Percentiles rank a stretch among this genome's conserved stretches.
Conservation (phyloP, 129 eudicot species). For the Lonicera japonica region DNA sequence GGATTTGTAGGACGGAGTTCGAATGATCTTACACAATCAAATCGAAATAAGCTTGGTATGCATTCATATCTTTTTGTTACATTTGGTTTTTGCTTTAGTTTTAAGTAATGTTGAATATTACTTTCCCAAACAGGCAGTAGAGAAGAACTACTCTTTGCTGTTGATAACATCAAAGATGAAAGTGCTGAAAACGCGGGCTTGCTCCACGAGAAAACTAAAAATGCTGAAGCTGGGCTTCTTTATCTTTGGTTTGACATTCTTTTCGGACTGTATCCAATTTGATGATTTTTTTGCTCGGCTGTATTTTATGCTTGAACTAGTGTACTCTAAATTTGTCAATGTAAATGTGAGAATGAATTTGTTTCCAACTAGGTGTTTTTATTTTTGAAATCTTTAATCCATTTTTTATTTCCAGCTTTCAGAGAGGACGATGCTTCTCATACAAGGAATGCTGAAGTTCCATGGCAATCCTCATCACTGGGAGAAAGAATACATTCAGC, state of each 20-base stretch:
- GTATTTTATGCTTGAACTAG: too few species aligned
- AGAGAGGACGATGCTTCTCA: constrained; percentile 30
- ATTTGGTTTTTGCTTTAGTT: not conserved
- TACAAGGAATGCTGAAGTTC: constrained; percentile 42
- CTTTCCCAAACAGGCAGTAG: constrained; percentile 50
- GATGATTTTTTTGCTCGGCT: too few species aligned
- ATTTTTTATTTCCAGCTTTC: constrained; percentile 21
- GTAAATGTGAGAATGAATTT: not conserved
- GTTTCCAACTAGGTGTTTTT: not conserved
- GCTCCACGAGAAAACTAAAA: constrained; percentile 16
- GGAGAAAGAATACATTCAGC: constrained; percentile 30
- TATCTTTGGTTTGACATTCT: too few species aligned
- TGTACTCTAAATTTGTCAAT: not conserved
- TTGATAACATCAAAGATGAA: constrained; percentile 42
- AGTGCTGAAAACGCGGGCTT: constrained; percentile 28
- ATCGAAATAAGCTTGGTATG: constrained; percentile 62
- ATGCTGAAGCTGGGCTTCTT: constrained; percentile 4
- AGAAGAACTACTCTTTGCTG: constrained; percentile 49
- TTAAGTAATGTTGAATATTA: constrained; percentile 2
- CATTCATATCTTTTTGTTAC: not conserved
- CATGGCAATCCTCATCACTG: constrained; percentile 54
- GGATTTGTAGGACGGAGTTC: constrained; percentile 53
- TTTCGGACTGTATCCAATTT: too few species aligned
- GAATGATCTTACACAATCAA: constrained; percentile 40
- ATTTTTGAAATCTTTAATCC: not conserved